Evolutionary conservation across 2,329 filamentous ascomycete genomes (phyloP).

Genomic region (Monilinia laxa): DNA sequence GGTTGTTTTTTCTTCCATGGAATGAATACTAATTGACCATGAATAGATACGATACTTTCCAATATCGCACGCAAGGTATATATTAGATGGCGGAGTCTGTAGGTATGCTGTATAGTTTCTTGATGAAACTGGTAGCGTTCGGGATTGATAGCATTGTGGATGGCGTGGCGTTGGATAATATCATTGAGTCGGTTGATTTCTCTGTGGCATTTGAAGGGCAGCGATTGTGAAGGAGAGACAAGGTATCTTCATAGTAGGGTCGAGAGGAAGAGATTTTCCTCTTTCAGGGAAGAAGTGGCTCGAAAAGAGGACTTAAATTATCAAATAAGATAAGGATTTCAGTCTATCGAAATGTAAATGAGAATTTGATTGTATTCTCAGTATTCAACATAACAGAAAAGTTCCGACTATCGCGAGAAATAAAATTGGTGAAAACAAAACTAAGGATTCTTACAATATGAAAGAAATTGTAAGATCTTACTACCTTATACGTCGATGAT

Average conservation of each 20-base stretch:
- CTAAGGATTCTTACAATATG: no score
- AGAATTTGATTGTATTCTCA: background rate
- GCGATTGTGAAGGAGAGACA: background rate
- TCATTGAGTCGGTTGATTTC: constrained; percentile 17
- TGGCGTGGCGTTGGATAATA: constrained; percentile 21
- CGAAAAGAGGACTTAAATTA: background rate
- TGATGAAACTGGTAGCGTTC: background rate
- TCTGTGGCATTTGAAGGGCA: constrained; percentile 8
- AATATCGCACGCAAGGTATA: constrained; percentile 85
- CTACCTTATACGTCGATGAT: no score
- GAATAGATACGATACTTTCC: constrained; percentile 75
- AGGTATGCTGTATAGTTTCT: constrained; percentile 1
- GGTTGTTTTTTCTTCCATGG: background rate
- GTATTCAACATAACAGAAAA: background rate
- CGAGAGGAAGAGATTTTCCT: background rate
- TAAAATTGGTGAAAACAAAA: no score
- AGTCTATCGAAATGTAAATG: background rate
- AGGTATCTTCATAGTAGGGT: background rate
- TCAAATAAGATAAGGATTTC: constrained; percentile 2
- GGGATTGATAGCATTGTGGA: constrained; percentile 6
- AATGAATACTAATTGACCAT: constrained; percentile 22
- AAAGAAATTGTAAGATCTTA: no score
- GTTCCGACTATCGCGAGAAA: no score
- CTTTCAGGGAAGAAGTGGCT: background rate
- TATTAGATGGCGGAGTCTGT: constrained; percentile 52